Evolutionary conservation across 2,329 filamentous ascomycete genomes (phyloP).

Genomic region (Ophidiomyces ophidiicola): DNA sequence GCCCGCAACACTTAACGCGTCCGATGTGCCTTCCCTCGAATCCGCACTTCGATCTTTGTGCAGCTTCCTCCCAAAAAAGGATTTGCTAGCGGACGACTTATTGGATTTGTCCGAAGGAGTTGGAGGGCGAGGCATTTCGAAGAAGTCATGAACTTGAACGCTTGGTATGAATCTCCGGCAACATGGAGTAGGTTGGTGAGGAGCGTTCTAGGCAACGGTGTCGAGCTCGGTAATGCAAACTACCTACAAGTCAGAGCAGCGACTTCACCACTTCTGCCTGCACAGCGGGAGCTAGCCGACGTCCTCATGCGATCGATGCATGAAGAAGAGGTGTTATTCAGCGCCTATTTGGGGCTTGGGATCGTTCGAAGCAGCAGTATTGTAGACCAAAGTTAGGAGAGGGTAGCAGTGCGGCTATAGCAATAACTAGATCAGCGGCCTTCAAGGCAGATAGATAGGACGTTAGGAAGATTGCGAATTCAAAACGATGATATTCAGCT

Average conservation of each 20-base stretch:
- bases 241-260: no score
- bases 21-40: constrained; percentile 43
- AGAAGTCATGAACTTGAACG: constrained; percentile 6
- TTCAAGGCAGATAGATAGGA: no score
- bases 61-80: constrained; percentile 71
- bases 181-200: neutral
- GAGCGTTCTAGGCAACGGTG: neutral
- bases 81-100: constrained; percentile 68
- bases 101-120: constrained; percentile 62
- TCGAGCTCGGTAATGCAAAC: no score
- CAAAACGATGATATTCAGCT: no score
- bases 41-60: constrained; percentile 62
- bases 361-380: no score
- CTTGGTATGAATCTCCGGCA: neutral
- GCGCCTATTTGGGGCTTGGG: no score
- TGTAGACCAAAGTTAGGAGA: no score
- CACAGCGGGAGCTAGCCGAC: constrained; percentile 1
- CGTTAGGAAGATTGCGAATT: no score
- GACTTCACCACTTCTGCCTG: constrained; percentile 7
- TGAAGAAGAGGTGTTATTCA: constrained; percentile 8
- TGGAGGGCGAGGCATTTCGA: constrained; percentile 43
- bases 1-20: constrained; percentile 44
- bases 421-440: no score
- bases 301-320: constrained; percentile 11
- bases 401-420: no score